Base-by-base conservation (phyloP, 2,329 filamentous ascomycete species). In the Dactylellina parvicollis region DNA sequence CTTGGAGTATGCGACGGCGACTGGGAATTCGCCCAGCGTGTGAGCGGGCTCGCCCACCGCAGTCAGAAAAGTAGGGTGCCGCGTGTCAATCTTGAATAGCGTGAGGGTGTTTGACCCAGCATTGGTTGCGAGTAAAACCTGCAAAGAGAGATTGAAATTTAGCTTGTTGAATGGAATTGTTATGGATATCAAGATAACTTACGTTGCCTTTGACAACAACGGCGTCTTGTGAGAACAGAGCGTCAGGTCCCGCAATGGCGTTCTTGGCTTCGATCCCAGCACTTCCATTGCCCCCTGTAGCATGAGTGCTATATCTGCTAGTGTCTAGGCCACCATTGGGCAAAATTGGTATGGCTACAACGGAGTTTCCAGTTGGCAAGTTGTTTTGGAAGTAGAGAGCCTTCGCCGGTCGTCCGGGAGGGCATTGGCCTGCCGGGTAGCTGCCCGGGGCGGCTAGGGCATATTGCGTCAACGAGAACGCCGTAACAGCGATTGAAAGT, bases 381-480 rank as follows among this genome's bases (percentile, higher is more conserved):
- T 89, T 89, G 34, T 83, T 86, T 38, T 87, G 79, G 60, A 87
- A 79, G 78, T 88, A 88, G 16, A 87, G 77, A 0, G 85, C 86
- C 77, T 84, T 85, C 22, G 76, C 78, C 9, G 76, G 76, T 38
- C 52, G 50, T 7, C 42, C 46, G 8, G 10, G 20, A 46, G 16
- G 32, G 52, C 54, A 67, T 44, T 50, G 42, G 14, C 52, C 62
- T 50, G 62, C 9, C 32, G 38, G 42, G 52, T 14, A 34, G 49
- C 49, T 36, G 52, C 44, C 38, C 20, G 62, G 62, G n/a, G 42
- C 52, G 14, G 52, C 62, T 18, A 67, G 24, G 34, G 54, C 44
- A 59, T 59, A 59, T 42, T 52, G 52, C 10, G 54, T 46, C 36
- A 67, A 59, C 12, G 54, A 67, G 14, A 67, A 24, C 42, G 54